These are phyloP conservation scores for Colletotrichum siamense DNA, from an alignment of 2,329 filamentous ascomycete genomes.

Conservation along the genomic window DNA sequence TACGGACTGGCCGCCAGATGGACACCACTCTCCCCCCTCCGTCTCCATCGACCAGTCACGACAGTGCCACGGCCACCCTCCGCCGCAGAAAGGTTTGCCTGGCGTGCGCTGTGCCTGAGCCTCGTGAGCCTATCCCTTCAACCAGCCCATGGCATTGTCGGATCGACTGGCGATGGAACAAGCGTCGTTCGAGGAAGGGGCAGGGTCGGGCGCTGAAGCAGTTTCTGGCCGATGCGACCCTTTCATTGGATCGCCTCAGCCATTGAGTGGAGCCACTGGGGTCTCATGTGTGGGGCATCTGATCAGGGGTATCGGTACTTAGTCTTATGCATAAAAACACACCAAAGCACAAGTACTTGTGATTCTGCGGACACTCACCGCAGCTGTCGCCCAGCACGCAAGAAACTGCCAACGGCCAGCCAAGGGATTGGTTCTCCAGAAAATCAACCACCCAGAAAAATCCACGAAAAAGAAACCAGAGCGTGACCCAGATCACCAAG, in stretches of 20 bases:
- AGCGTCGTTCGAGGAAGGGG: slow-evolving; percentile 33
- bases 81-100: background rate
- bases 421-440: background rate
- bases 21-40: background rate
- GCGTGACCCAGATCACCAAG: background rate
- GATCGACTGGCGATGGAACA: slow-evolving; percentile 45
- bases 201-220: slow-evolving; percentile 23
- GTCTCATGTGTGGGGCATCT: background rate
- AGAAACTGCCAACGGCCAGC: background rate
- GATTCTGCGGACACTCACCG: background rate
- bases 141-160: slow-evolving; percentile 34
- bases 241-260: background rate
- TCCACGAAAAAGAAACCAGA: background rate
- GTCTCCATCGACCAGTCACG: background rate
- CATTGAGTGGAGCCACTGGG: background rate
- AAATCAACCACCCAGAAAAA: background rate
- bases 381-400: background rate
- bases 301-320: background rate
- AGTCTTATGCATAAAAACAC: accelerated
- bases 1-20: background rate
- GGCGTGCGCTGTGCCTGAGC: background rate
- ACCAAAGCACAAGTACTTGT: background rate
- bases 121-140: background rate
- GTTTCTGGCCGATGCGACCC: background rate
- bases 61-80: background rate